phyloP scores from a whole-genome alignment of 441 rosid species.

The Theobroma grandiflorum region DNA sequence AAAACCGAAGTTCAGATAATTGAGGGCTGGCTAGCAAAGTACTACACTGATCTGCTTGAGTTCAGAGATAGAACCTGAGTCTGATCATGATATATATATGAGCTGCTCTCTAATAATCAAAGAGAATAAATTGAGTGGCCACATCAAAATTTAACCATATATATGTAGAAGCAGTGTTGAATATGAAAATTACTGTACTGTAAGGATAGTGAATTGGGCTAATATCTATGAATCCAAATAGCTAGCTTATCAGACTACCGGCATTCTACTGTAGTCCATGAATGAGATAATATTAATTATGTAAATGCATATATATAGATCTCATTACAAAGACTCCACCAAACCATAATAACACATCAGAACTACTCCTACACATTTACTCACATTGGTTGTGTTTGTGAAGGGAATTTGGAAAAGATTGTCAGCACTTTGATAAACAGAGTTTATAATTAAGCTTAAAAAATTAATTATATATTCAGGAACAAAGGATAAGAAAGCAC shows the following conservation, averaged over 20 bases:
- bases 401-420: background rate
- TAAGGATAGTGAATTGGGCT: background rate
- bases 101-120: background rate
- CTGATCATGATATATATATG: constrained; percentile 16
- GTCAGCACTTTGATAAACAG: constrained; percentile 20
- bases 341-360: background rate
- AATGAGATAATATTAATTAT: constrained; percentile 11
- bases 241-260: background rate
- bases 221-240: background rate
- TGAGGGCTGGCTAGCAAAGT: constrained; percentile 57
- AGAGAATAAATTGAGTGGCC: background rate
- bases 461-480: background rate
- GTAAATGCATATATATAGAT: background rate
- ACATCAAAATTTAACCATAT: background rate
- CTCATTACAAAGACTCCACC: constrained; percentile 18
- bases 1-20: constrained; percentile 53
- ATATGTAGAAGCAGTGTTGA: background rate
- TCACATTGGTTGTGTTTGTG: background rate
- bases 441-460: background rate
- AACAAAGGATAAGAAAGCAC: background rate
- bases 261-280: background rate
- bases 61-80: constrained; percentile 27
- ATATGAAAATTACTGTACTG: constrained; percentile 6
- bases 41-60: constrained; percentile 49
- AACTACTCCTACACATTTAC: background rate